Evolutionary conservation across 371 early-diverging fungal species (phyloP).

Genomic region (Batkoa obscura): DNA sequence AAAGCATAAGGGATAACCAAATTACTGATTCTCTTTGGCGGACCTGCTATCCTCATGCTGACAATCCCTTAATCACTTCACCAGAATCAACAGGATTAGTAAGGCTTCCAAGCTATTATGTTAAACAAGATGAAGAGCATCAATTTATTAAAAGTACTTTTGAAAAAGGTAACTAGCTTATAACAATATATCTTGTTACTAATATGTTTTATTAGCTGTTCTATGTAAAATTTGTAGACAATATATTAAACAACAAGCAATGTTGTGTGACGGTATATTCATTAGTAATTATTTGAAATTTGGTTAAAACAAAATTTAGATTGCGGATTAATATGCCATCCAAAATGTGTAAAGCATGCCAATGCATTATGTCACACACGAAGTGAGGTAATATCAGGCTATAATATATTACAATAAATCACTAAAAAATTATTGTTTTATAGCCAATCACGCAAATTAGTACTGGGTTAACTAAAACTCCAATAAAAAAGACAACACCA

Average conservation of each 20-base stretch:
- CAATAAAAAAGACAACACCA: too few species aligned
- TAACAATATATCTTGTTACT: background rate
- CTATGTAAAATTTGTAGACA: slow-evolving; percentile 15
- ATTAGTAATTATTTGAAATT: background rate
- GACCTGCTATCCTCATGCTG: background rate
- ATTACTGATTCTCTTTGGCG: background rate
- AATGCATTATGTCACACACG: background rate
- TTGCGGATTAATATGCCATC: slow-evolving; percentile 19
- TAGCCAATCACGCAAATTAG: too few species aligned
- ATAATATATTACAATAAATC: background rate
- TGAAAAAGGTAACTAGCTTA: slow-evolving; percentile 14
- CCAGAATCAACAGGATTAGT: background rate
- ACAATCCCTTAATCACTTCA: background rate
- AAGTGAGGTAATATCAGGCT: background rate
- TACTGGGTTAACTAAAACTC: too few species aligned
- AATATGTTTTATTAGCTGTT: slow-evolving; percentile 10
- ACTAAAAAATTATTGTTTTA: too few species aligned
- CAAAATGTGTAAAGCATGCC: slow-evolving; percentile 9
- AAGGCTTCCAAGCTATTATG: background rate
- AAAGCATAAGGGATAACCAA: background rate
- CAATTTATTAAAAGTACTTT: slow-evolving; percentile 20
- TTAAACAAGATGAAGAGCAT: slow-evolving; percentile 7
- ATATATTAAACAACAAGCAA: slow-evolving; percentile 16
- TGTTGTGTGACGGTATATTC: slow-evolving; percentile 17
- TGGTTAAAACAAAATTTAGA: slow-evolving; percentile 8